These are phyloP conservation scores for Leucosporidium yakuticum DNA, from an alignment of 768 basidiomycete genomes.

Conservation along the genomic window DNA sequence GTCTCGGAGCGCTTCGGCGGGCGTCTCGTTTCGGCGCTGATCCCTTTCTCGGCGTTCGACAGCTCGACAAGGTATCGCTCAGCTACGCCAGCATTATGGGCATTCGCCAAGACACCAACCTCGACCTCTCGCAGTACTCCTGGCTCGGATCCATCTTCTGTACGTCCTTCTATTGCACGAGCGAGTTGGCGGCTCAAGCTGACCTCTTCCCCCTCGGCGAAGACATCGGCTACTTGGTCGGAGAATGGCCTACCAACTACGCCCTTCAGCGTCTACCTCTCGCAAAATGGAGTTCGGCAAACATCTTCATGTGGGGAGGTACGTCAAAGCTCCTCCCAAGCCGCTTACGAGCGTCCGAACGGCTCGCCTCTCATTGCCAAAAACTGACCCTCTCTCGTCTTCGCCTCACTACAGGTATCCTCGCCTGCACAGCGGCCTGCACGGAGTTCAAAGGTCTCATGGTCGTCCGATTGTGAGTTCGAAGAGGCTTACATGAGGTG, in stretches of 20 bases:
- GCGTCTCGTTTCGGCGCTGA: neutral
- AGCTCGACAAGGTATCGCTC: slow-evolving; percentile 2
- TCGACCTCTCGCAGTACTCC: slow-evolving; percentile 18
- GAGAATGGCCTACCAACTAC: slow-evolving; percentile 26
- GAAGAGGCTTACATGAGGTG: too few relatives aligned
- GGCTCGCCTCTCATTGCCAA: neutral
- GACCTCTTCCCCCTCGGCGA: neutral
- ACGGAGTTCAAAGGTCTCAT: slow-evolving; percentile 13
- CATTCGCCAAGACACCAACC: slow-evolving; percentile 13
- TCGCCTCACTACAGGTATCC: slow-evolving; percentile 3
- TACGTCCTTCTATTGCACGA: neutral
- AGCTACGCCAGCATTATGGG: slow-evolving; percentile 19
- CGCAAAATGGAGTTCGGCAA: slow-evolving; percentile 17
- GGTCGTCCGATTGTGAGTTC: slow-evolving; percentile 16
- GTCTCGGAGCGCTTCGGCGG: too few relatives aligned
- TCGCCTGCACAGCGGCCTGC: slow-evolving; percentile 18
- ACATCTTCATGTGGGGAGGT: slow-evolving; percentile 26
- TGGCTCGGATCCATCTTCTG: slow-evolving; percentile 20
- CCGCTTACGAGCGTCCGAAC: too few relatives aligned
- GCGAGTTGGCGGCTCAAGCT: neutral
- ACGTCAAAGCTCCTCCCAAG: neutral
- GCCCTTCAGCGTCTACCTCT: slow-evolving; percentile 19
- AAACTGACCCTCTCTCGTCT: neutral
- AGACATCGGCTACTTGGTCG: slow-evolving; percentile 19
- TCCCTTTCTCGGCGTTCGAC: neutral